Evolutionary conservation across 352 stramenopile genomes (phyloP).

Genomic region (Pythium rishiriense): DNA sequence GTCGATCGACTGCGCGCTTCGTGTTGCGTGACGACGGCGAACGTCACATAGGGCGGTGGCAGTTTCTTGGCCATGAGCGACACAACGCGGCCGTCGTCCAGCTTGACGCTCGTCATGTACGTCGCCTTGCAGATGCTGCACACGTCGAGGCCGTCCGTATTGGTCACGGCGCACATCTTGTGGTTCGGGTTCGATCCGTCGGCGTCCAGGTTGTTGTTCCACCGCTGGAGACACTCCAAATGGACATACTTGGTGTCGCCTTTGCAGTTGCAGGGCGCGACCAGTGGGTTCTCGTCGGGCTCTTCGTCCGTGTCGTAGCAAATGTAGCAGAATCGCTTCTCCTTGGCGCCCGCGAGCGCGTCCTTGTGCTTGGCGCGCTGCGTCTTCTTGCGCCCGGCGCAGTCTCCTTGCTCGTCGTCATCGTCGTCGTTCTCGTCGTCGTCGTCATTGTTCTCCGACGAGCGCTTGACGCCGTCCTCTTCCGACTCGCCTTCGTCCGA

Average conservation of each 20-base stretch:
- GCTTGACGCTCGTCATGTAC: slow-evolving; percentile 87
- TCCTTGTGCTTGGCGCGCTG: slow-evolving; percentile 32
- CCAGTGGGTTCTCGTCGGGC: slow-evolving; percentile 80
- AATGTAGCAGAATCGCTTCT: slow-evolving; percentile 91
- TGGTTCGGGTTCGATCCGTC: slow-evolving; percentile 80
- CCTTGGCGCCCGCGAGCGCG: slow-evolving; percentile 41
- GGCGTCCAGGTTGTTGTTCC: slow-evolving; percentile 89
- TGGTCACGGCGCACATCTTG: slow-evolving; percentile 89
- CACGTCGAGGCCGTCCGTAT: slow-evolving; percentile 85
- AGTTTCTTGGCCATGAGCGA: slow-evolving; percentile 88
- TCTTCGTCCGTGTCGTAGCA: slow-evolving; percentile 92
- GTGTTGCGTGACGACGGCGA: slow-evolving; percentile 90
- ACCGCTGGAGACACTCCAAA: slow-evolving; percentile 91
- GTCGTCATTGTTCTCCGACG: slow-evolving; percentile 18
- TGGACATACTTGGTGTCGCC: slow-evolving; percentile 93
- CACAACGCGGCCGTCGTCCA: slow-evolving; percentile 85
- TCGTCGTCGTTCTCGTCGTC: slow-evolving; percentile 25
- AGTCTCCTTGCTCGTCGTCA: slow-evolving; percentile 7
- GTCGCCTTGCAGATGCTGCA: slow-evolving; percentile 92
- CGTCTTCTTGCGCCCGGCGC: slow-evolving; percentile 20
- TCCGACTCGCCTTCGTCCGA: slow-evolving; percentile 81
- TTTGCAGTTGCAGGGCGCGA: slow-evolving; percentile 91
- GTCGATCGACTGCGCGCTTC: slow-evolving; percentile 82
- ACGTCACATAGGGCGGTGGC: slow-evolving; percentile 88
- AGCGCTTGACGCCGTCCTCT: slow-evolving; percentile 49